These are phyloP conservation scores for Alternaria triticimaculans DNA, from an alignment of 2,329 filamentous ascomycete genomes.

Conservation along the genomic window DNA sequence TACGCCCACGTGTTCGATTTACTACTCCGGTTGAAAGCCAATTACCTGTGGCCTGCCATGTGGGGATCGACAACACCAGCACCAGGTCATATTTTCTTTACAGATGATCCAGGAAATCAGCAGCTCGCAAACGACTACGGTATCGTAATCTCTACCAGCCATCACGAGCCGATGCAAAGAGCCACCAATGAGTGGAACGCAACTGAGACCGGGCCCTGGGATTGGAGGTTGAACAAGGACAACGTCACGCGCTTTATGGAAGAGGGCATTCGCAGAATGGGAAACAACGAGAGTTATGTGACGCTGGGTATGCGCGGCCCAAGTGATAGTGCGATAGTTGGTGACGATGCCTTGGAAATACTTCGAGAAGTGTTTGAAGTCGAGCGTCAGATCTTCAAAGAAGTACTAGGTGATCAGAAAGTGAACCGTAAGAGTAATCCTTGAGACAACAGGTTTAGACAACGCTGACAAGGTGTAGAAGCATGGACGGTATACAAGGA, in stretches of 20 bases:
- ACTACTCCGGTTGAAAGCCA: slow-evolving; percentile 70
- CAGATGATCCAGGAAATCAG: slow-evolving; percentile 71
- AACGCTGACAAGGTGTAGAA: slow-evolving; percentile 60
- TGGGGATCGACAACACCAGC: slow-evolving; percentile 53
- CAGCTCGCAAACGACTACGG: slow-evolving; percentile 72
- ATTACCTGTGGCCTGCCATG: slow-evolving; percentile 74
- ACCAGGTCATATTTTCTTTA: slow-evolving; percentile 66
- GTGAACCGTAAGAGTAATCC: slow-evolving; percentile 11
- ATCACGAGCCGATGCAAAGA: slow-evolving; percentile 72
- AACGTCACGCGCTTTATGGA: slow-evolving; percentile 36
- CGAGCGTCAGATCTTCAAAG: slow-evolving; percentile 16
- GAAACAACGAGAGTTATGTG: slow-evolving; percentile 68
- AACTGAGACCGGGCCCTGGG: slow-evolving; percentile 30
- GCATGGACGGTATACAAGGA: slow-evolving; percentile 48
- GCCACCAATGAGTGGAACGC: slow-evolving; percentile 52
- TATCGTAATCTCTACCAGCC: slow-evolving; percentile 72
- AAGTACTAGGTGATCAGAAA: slow-evolving; percentile 17
- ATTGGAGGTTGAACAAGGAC: slow-evolving; percentile 36
- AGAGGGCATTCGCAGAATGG: slow-evolving; percentile 50
- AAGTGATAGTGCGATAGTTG: slow-evolving; percentile 62
- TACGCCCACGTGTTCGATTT: slow-evolving; percentile 73
- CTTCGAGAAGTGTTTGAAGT: slow-evolving; percentile 22
- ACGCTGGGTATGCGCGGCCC: slow-evolving; percentile 72
- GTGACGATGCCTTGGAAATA: slow-evolving; percentile 23
- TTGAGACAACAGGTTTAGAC: slow-evolving; percentile 42